Evolutionary conservation across 1,284 basidiomycete genomes (phyloP).

Genomic region (Ceratobasidium sp.): DNA sequence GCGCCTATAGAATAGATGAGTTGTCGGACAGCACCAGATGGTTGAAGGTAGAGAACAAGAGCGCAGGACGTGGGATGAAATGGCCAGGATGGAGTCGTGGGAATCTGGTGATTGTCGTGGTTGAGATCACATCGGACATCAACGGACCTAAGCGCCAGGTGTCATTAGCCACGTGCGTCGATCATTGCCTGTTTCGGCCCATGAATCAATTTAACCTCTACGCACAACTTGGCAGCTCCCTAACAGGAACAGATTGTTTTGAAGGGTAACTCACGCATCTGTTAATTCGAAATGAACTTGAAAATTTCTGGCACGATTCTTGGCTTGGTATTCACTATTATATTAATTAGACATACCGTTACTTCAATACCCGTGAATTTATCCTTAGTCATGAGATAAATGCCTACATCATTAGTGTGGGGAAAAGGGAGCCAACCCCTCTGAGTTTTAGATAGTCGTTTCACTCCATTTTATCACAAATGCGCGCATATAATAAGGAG

Average conservation of each 20-base stretch:
- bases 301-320: no score
- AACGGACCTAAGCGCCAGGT: not conserved
- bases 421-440: no score
- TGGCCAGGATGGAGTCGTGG: conserved; percentile 38
- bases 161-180: not conserved
- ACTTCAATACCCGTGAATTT: no score
- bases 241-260: no score
- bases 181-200: not conserved
- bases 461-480: no score
- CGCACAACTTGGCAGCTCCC: no score
- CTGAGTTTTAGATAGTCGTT: no score
- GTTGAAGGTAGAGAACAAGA: not conserved
- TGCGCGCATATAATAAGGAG: no score
- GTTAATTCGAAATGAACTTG: not conserved
- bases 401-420: no score
- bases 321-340: no score
- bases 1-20: not conserved
- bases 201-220: not conserved
- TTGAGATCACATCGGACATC: conserved; percentile 18
- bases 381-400: no score
- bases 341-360: no score
- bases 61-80: conserved; percentile 15
- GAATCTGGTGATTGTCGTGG: conserved; percentile 32
- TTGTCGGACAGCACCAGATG: not conserved
- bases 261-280: not conserved